Percentiles rank a stretch among this genome's conserved stretches.
phyloP scores from a whole-genome alignment of 1,139 yeast species.

The Schizosaccharomyces versatilis region DNA sequence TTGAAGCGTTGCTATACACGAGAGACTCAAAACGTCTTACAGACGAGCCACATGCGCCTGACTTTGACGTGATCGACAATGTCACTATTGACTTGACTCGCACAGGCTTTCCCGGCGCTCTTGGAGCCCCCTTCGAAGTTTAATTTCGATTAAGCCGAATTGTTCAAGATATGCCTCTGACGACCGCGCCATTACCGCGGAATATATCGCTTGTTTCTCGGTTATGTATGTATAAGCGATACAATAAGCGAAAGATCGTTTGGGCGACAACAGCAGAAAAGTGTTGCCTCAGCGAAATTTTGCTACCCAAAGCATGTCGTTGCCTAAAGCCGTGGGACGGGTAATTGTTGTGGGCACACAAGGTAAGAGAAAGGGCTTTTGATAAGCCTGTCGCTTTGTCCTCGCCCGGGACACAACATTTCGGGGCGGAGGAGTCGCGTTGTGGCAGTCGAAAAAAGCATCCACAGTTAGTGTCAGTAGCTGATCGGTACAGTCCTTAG shows the following conservation, averaged over 20 bases:
- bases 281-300: background rate
- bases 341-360: constrained; percentile 85
- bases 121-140: background rate
- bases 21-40: background rate
- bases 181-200: background rate
- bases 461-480: background rate
- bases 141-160: background rate
- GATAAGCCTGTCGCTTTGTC: no score
- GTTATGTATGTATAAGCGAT: no score
- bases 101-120: constrained; percentile 1
- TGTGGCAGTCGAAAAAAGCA: background rate
- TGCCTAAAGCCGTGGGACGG: constrained; percentile 22
- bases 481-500: constrained; percentile 39
- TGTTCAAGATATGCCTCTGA: background rate
- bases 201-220: no score
- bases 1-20: background rate
- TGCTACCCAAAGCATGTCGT: background rate
- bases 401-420: no score
- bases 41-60: background rate
- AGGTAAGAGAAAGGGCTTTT: background rate
- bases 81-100: constrained; percentile 1
- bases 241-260: no score
- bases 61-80: background rate
- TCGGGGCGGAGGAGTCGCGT: no score
- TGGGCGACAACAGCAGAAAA: no score